phyloP scores from a whole-genome alignment of 805 yeast species.

The Wickerhamiella musiphila region DNA sequence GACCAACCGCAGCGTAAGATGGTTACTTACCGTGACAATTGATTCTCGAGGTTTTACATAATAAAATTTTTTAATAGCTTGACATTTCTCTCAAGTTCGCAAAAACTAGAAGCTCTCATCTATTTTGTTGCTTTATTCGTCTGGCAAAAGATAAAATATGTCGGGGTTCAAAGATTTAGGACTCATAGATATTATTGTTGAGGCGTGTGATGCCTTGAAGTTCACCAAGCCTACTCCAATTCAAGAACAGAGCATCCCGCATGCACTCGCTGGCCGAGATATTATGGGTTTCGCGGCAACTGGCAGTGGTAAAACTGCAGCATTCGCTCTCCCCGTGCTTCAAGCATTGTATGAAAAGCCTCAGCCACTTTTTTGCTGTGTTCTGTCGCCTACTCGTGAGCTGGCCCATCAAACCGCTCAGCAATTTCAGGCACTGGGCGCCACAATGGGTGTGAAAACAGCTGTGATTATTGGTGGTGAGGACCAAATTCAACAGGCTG shows the following conservation, averaged over 20 bases:
- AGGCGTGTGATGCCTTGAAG: slow-evolving; percentile 59
- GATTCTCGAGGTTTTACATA: not conserved
- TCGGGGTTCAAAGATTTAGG: slow-evolving; percentile 20
- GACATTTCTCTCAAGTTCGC: too few relatives aligned
- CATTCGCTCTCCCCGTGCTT: slow-evolving; percentile 88
- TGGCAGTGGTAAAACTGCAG: slow-evolving; percentile 97
- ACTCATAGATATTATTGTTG: slow-evolving; percentile 32
- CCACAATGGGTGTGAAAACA: slow-evolving; percentile 79
- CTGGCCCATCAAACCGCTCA: slow-evolving; percentile 53
- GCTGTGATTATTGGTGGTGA: slow-evolving; percentile 92
- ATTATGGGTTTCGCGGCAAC: slow-evolving; percentile 94
- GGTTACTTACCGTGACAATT: too few relatives aligned
- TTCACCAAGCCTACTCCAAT: slow-evolving; percentile 82
- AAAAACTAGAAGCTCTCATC: slow-evolving; percentile 1
- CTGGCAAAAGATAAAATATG: not conserved
- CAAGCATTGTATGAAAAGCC: slow-evolving; percentile 85
- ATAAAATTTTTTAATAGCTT: too few relatives aligned
- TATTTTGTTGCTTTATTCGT: slow-evolving; percentile 4
- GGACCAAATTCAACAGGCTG: slow-evolving; percentile 95
- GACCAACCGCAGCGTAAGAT: too few relatives aligned
- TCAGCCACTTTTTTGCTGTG: slow-evolving; percentile 74
- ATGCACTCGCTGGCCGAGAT: slow-evolving; percentile 78
- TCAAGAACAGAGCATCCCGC: slow-evolving; percentile 80
- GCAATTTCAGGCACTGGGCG: slow-evolving; percentile 86
- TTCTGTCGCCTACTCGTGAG: slow-evolving; percentile 58